Percentiles rank a stretch among this genome's conserved stretches.
These are phyloP conservation scores for Dryadomyces sulphureus DNA, from an alignment of 2,329 filamentous ascomycete genomes.

Conservation along the genomic window DNA sequence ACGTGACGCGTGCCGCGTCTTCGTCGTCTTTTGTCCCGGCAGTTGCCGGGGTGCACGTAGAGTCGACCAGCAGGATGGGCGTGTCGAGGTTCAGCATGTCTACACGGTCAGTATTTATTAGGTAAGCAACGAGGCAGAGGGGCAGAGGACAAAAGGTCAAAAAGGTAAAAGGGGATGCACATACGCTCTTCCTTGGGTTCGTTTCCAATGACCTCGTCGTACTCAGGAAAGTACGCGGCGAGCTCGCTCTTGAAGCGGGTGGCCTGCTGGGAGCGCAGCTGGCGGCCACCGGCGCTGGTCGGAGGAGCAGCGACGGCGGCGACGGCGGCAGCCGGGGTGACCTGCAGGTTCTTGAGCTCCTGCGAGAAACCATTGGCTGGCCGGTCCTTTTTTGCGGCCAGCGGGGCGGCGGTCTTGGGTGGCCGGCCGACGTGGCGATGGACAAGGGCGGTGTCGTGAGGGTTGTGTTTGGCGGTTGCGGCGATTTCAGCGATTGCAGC, in stretches of 20 bases:
- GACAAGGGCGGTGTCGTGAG: neutral
- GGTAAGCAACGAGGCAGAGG: neutral
- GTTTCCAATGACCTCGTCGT: constrained; percentile 86
- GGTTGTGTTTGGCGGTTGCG: neutral
- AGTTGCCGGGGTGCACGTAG: constrained; percentile 14
- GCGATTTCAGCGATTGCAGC: neutral
- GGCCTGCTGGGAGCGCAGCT: constrained; percentile 74
- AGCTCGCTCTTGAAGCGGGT: constrained; percentile 83
- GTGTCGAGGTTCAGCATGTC: constrained; percentile 62
- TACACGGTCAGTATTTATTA: constrained; percentile 18
- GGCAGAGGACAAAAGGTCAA: neutral
- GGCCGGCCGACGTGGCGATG: constrained; percentile 6
- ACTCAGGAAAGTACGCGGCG: constrained; percentile 80
- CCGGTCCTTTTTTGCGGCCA: constrained; percentile 37
- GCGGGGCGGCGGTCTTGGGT: constrained; percentile 8
- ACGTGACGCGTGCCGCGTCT: no score
- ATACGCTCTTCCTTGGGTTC: constrained; percentile 64
- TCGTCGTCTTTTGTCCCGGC: no score
- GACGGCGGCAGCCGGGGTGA: constrained; percentile 18
- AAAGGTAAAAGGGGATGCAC: constrained; percentile 15
- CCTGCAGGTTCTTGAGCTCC: constrained; percentile 42
- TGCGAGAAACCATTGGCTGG: constrained; percentile 47
- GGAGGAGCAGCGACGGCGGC: constrained; percentile 12
- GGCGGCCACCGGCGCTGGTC: constrained; percentile 56
- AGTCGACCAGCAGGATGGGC: constrained; percentile 55